Base-by-base conservation (phyloP, 1,139 yeast genomes). In the Yarrowia galli region DNA sequence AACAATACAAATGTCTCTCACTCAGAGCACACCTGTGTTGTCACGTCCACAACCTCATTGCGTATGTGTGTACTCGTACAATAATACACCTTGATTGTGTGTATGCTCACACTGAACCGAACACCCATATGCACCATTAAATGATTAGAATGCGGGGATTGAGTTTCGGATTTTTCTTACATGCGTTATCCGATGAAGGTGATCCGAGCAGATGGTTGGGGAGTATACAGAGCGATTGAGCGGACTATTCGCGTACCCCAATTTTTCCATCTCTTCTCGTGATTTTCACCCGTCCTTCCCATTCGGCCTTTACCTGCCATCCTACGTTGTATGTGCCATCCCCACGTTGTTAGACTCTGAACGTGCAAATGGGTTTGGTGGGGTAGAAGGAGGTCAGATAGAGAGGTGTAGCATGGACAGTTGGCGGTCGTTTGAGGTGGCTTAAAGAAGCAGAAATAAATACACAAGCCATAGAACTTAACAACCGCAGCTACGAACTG, bases 101-200 rank as follows among this genome's bases (percentile, higher is more conserved):
- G 23, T 32, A 13, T 18, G n/a, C n/a, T n/a, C n/a, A n/a, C n/a
- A n/a, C n/a, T n/a, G n/a, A n/a, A 32, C 42, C 58, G 58, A 51
- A 8, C 18, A 8, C n/a, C 8, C 12, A 28, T 46, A 49, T 35
- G 45, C 60, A 38, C 22, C 36, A 54, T 40, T 54, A 40, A 54
- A 54, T 54, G 61, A 54, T 54, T 38, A 54, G 48, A 54, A 40
- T 40, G 61, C 46, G 61, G 61, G 61, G 61, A 54, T 54, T 54
- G 61, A 54, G 61, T 54, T 54, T 54, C 48, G 61, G 48, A 40
- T 54, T 23, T 54, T 23, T 38, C n/a, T 16, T 28, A 32, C 36
- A 38, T 54, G 60, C 60, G 60, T 54, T 36, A 25, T 25, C 35
- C 53, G 53, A 28, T 35, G 38, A 20, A n/a, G 53, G 20, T 10